A percentile compares a stretch with the other conserved stretches of the same genome.
Evolutionary conservation across 2,329 filamentous ascomycete genomes (phyloP).

Genomic region (Aspergillus niger): DNA sequence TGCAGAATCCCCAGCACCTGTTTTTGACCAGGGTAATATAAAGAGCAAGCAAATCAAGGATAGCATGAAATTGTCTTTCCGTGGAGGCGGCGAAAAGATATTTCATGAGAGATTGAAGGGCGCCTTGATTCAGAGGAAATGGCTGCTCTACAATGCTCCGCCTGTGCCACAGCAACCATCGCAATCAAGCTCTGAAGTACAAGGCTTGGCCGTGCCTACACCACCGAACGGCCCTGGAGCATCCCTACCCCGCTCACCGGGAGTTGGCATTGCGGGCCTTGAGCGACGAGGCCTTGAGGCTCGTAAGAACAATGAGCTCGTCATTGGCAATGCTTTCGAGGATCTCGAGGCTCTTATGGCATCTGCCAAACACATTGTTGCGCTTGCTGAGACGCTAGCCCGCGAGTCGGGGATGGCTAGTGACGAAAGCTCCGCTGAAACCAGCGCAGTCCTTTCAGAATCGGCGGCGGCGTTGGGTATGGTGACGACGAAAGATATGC

Average conservation of each 20-base stretch:
- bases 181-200: slow-evolving; percentile 35
- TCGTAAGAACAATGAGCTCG: slow-evolving; percentile 86
- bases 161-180: slow-evolving; percentile 72
- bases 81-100: slow-evolving; percentile 82
- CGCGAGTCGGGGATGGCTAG: slow-evolving; percentile 62
- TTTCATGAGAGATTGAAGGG: slow-evolving; percentile 88
- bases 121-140: slow-evolving; percentile 89
- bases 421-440: slow-evolving; percentile 66
- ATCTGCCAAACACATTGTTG: slow-evolving; percentile 93
- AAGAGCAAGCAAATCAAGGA: slow-evolving; percentile 65
- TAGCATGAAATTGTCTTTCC: slow-evolving; percentile 88
- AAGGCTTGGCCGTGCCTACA: slow-evolving; percentile 30
- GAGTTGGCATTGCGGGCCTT: slow-evolving; percentile 86
- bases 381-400: slow-evolving; percentile 85
- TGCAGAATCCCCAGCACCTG: slow-evolving; percentile 77
- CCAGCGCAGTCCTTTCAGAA: slow-evolving; percentile 74
- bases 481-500: slow-evolving; percentile 93
- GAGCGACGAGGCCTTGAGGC: slow-evolving; percentile 82
- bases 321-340: slow-evolving; percentile 93
- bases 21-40: slow-evolving; percentile 52
- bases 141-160: slow-evolving; percentile 87
- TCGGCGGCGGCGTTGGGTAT: slow-evolving; percentile 82
- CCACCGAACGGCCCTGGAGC: slow-evolving; percentile 26
- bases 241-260: slow-evolving; percentile 50
- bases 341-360: slow-evolving; percentile 97